Evolutionary conservation across 2,329 filamentous ascomycete genomes (phyloP), one percentile per base, ranked within the genome.

Genomic region (Fusarium sp.): DNA sequence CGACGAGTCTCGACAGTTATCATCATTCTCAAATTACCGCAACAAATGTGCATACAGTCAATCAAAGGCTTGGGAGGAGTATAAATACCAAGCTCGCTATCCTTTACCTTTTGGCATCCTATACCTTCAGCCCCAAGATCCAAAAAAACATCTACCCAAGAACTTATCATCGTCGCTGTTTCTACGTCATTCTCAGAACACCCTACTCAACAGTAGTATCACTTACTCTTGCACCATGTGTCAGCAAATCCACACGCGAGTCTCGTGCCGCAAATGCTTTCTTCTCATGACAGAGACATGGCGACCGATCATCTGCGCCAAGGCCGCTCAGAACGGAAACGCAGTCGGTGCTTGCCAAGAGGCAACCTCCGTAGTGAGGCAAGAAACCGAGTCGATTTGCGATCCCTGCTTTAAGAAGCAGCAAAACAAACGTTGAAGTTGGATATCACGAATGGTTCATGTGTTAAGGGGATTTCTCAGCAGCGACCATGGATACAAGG

Each of bases 231-330:
- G 1, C 4, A 5, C 4, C 0, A 60, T 60, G 57, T 60, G 52
- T 8, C 34, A 28, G 1, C 44, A 60, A n/a, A 21, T 42, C 3
- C 52, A 57, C 9, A 31, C 26, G 9, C 31, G 36, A 7, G 17
- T 42, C 10, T 34, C 36, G 8, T 60, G 57, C n/a, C 24, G 52
- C 1, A 57, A 60, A 6, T 60, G 52, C 28, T 57, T 22, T 22
- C 21, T 46, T 8, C 36, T 57, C 14, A 40, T 57, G 10, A 19
- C 5, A 3, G 47, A 54, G 14, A 21, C 40, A 19, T 57, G 47
- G 55, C 31, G 26, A 5, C 21, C 40, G 6, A 1, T 43, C 5
- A 19, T 44, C 3, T 60, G 52, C 19, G 17, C 34, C 9, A 47
- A 46, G 6, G 57, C 51, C 8, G 19, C 13, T 5, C 42, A 38